These are phyloP conservation scores for Ascochyta viciae-villosae DNA, from an alignment of 2,329 filamentous ascomycete species.

Conservation along the genomic window DNA sequence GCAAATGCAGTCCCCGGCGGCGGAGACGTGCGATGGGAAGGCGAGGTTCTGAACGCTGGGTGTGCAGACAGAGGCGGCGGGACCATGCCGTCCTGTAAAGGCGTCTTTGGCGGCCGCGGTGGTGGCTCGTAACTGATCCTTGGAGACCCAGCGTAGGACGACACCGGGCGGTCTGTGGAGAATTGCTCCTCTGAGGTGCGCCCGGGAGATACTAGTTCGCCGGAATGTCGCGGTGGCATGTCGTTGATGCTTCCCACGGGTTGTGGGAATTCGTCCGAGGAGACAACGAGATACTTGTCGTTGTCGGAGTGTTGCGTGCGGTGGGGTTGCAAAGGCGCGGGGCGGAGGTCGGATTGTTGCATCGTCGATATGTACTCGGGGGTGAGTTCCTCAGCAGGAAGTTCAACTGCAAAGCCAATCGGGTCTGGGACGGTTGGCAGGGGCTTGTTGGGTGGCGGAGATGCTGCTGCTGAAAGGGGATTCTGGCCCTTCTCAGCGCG, in stretches of 20 bases:
- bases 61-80: constrained; percentile 21
- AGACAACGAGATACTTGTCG: constrained; percentile 64
- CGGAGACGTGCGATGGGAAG: constrained; percentile 31
- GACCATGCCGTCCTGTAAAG: constrained; percentile 37
- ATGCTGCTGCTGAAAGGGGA: constrained; percentile 31
- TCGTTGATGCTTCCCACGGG: constrained; percentile 47
- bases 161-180: constrained; percentile 26
- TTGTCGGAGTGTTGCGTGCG: constrained; percentile 31
- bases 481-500: constrained; percentile 48
- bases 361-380: constrained; percentile 43
- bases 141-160: constrained; percentile 37
- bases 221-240: constrained; percentile 52
- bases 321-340: constrained; percentile 44
- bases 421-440: constrained; percentile 49
- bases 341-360: constrained; percentile 41
- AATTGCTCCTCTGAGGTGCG: constrained; percentile 45
- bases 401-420: constrained; percentile 61
- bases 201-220: constrained; percentile 68
- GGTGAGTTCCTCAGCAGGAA: constrained; percentile 63
- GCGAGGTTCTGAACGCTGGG: constrained; percentile 10
- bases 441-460: constrained; percentile 41
- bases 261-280: constrained; percentile 65
- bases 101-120: constrained; percentile 52
- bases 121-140: constrained; percentile 43
- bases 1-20: constrained; percentile 33